phyloP scores from a whole-genome alignment of 768 basidiomycete genomes.

The Boletus huronensis region DNA sequence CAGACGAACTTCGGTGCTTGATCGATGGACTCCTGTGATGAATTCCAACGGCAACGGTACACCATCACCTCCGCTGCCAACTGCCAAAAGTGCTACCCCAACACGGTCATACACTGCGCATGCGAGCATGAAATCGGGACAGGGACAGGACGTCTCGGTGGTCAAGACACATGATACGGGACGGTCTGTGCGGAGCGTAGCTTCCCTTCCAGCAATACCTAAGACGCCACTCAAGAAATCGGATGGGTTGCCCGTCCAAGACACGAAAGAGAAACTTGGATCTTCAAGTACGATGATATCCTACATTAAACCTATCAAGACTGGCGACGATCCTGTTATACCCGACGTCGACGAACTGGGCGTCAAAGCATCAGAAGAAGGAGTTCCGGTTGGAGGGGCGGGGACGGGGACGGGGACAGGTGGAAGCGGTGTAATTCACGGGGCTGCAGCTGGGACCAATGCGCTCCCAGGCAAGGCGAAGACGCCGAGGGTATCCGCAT shows the following conservation, averaged over 20 bases:
- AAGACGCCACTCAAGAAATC: constrained; percentile 29
- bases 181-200: constrained; percentile 38
- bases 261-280: constrained; percentile 46
- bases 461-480: constrained; percentile 13
- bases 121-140: constrained; percentile 22
- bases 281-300: constrained; percentile 77
- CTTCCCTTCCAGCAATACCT: constrained; percentile 38
- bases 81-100: constrained; percentile 39
- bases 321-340: constrained; percentile 40
- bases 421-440: constrained; percentile 13
- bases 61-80: constrained; percentile 35
- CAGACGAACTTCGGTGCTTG: constrained; percentile 52
- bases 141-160: constrained; percentile 18
- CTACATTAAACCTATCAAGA: constrained; percentile 50
- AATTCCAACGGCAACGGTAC: constrained; percentile 28
- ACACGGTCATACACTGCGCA: constrained; percentile 41
- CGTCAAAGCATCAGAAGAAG: constrained; percentile 42
- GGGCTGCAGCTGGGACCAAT: constrained; percentile 17
- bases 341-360: constrained; percentile 40
- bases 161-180: constrained; percentile 33
- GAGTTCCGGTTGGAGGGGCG: constrained; percentile 33
- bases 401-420: constrained; percentile 1
- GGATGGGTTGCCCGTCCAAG: constrained; percentile 22
- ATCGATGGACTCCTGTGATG: constrained; percentile 60
- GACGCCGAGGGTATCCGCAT: constrained; percentile 20